phyloP scores from a whole-genome alignment of 164 flowering plant genomes.

The Echeveria elegans region DNA sequence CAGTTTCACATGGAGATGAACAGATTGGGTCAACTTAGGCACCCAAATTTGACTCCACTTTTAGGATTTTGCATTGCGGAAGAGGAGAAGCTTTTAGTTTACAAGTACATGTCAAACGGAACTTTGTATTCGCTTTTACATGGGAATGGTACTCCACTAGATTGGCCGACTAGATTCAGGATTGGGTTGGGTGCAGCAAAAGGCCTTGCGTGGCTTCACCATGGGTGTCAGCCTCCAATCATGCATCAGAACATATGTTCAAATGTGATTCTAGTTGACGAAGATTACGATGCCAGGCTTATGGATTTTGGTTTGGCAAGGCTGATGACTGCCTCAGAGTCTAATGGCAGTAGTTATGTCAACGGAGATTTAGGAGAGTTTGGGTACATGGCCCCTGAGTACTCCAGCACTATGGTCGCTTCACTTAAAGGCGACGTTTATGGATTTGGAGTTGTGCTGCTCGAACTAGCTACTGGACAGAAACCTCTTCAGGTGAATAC shows the following conservation, averaged over 20 bases:
- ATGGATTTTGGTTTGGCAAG: slow-evolving; percentile 59
- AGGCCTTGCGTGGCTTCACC: slow-evolving; percentile 73
- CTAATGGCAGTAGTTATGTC: slow-evolving; percentile 34
- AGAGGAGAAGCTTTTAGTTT: slow-evolving; percentile 63
- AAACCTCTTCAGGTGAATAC: slow-evolving; percentile 35
- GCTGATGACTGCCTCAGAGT: slow-evolving; percentile 32
- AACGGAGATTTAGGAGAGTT: slow-evolving; percentile 55
- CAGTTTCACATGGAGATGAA: slow-evolving; percentile 54
- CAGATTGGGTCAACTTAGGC: not conserved
- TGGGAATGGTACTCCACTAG: slow-evolving; percentile 26
- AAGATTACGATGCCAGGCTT: slow-evolving; percentile 56
- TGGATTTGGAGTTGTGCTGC: slow-evolving; percentile 59
- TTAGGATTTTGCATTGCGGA: slow-evolving; percentile 58
- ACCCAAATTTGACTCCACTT: slow-evolving; percentile 25
- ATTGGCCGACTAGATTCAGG: slow-evolving; percentile 48
- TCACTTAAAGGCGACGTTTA: slow-evolving; percentile 57
- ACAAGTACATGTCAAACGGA: slow-evolving; percentile 53
- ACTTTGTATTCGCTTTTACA: slow-evolving; percentile 39
- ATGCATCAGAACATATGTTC: slow-evolving; percentile 61
- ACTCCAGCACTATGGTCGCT: slow-evolving; percentile 54
- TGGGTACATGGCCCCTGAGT: slow-evolving; percentile 65
- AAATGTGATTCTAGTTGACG: slow-evolving; percentile 50
- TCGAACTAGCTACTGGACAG: slow-evolving; percentile 58
- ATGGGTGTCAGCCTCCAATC: slow-evolving; percentile 51
- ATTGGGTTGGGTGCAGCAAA: slow-evolving; percentile 50